These are phyloP conservation scores for Claviceps citrina DNA, from an alignment of 2,329 filamentous ascomycete genomes.

Conservation along the genomic window DNA sequence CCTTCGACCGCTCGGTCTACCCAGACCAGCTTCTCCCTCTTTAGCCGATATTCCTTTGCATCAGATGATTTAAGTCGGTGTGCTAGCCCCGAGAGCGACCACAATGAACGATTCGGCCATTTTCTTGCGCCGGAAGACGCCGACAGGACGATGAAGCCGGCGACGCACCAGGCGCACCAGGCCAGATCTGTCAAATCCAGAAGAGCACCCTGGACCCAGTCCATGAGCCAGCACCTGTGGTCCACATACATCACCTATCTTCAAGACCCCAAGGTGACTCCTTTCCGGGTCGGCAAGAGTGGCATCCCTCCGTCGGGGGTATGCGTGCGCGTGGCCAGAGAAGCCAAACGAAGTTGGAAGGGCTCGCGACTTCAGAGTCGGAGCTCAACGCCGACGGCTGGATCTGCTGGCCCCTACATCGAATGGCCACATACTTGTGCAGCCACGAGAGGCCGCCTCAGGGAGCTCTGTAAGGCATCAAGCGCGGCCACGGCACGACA, in stretches of 20 bases:
- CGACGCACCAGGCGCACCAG: constrained; percentile 6
- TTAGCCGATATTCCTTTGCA: constrained; percentile 38
- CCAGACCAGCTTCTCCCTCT: constrained; percentile 40
- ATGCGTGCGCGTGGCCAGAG: constrained; percentile 47
- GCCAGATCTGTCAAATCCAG: constrained; percentile 19
- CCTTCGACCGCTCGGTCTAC: constrained; percentile 45
- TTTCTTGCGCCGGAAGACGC: constrained; percentile 16
- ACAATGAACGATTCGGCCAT: constrained; percentile 12
- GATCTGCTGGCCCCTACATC: constrained; percentile 32
- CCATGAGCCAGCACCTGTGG: constrained; percentile 53
- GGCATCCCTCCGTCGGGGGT: constrained; percentile 50
- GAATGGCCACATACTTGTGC: constrained; percentile 50
- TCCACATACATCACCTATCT: constrained; percentile 48
- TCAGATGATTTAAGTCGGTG: constrained; percentile 41
- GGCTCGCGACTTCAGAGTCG: constrained; percentile 38
- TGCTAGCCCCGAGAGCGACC: constrained; percentile 31
- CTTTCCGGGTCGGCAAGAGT: constrained; percentile 47
- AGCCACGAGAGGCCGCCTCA: constrained; percentile 45
- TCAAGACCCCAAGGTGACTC: constrained; percentile 52
- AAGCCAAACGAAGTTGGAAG: constrained; percentile 52
- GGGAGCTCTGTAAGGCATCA: constrained; percentile 46
- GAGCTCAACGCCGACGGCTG: constrained; percentile 39
- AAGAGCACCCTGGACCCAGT: constrained; percentile 46
- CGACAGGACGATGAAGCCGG: constrained; percentile 16
- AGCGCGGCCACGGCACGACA: constrained; percentile 29